A percentile compares a stretch with the other conserved stretches of the same genome.
These are phyloP conservation scores for Bruguiera parviflora DNA, from an alignment of 345 rosid genomes.

Conservation along the genomic window DNA sequence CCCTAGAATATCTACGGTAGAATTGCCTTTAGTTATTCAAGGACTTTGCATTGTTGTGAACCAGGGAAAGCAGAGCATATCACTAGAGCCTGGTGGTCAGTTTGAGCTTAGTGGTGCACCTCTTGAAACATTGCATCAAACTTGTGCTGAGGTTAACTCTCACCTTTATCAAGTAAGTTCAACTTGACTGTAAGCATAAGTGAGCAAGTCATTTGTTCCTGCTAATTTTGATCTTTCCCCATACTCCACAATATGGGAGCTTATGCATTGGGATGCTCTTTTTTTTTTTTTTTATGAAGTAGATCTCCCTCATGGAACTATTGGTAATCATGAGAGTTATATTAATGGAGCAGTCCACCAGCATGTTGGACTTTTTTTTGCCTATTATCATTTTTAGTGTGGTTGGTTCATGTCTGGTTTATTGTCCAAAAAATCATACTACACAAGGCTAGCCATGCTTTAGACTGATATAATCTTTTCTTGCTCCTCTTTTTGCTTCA, in stretches of 20 bases:
- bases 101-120: slow-evolving; percentile 99
- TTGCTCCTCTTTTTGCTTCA: neutral
- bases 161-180: slow-evolving; percentile 88
- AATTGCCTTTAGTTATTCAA: no score
- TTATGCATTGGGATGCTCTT: no score
- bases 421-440: no score
- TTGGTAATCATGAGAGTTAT: no score
- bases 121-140: slow-evolving; percentile 97
- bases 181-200: neutral
- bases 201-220: neutral
- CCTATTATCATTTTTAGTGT: no score
- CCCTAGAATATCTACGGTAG: neutral
- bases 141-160: slow-evolving; percentile 98
- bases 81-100: slow-evolving; percentile 98
- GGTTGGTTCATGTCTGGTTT: no score
- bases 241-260: no score
- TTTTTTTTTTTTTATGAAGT: no score
- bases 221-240: neutral
- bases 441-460: neutral
- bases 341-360: no score
- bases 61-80: slow-evolving; percentile 98
- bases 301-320: no score
- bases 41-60: slow-evolving; percentile 17
- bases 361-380: no score
- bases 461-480: neutral